A percentile compares a stretch with the other conserved stretches of the same genome.
These are phyloP conservation scores for Fusarium redolens DNA, from an alignment of 2,329 filamentous ascomycete genomes.

Conservation along the genomic window DNA sequence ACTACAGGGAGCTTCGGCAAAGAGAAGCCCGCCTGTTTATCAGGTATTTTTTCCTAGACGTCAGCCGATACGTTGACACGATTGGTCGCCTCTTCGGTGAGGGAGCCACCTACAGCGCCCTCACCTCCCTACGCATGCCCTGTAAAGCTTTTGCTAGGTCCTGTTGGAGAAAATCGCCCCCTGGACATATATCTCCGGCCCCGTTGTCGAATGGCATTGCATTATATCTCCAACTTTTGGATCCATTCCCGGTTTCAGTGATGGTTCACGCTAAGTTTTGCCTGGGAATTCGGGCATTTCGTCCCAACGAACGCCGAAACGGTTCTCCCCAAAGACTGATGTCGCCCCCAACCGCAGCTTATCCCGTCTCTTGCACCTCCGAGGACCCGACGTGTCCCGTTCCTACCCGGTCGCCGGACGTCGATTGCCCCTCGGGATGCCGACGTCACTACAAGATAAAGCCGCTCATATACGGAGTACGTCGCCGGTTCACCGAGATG, in stretches of 20 bases:
- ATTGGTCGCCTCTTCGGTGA: conserved; percentile 24
- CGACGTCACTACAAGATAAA: conserved; percentile 36
- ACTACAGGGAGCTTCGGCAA: conserved; percentile 44
- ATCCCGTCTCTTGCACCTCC: conserved; percentile 3
- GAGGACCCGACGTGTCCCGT: conserved; percentile 39
- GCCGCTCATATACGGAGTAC: conserved; percentile 9
- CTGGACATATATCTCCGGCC: conserved; percentile 45
- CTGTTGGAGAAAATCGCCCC: not conserved
- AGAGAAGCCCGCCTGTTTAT: conserved; percentile 30
- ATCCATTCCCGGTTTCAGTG: conserved; percentile 13
- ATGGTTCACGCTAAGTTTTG: conserved; percentile 22
- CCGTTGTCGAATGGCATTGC: conserved; percentile 20
- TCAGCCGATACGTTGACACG: conserved; percentile 8
- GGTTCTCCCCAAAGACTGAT: conserved; percentile 22
- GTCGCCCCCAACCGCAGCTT: conserved; percentile 23
- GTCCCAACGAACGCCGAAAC: conserved; percentile 36
- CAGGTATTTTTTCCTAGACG: conserved; percentile 41
- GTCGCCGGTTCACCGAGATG: conserved; percentile 11
- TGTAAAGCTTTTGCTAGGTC: conserved; percentile 1
- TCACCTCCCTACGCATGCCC: conserved; percentile 20
- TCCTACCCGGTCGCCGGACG: conserved; percentile 37
- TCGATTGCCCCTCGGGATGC: conserved; percentile 27
- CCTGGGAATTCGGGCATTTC: conserved; percentile 29
- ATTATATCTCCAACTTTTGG: conserved; percentile 4
- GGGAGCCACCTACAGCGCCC: conserved; percentile 19